Base-by-base conservation (phyloP, 768 basidiomycete genomes). In the Tylopilus intermedius region DNA sequence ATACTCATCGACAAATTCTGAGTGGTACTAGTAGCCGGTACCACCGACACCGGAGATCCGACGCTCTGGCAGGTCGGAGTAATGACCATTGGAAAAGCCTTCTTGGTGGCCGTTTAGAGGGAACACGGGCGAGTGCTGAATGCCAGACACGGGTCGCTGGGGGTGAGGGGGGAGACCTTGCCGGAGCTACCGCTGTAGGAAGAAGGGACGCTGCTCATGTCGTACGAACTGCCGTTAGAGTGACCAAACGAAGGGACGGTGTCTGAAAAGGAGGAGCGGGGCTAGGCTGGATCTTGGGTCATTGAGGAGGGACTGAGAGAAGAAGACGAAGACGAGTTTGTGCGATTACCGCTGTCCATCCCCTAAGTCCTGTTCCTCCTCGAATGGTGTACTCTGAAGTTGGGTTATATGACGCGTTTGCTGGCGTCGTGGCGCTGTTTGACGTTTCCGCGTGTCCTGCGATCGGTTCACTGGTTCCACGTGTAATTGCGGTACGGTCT, bases 161-260 rank as follows among this genome's bases (percentile, higher is more conserved):
- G 86, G 11, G 85, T 85, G 41, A 88, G 74, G 0, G 88, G 86
- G 18, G 88, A 88, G 46, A 83, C 84, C 68, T 88, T 89, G 56
- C 86, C 86, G 53, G 81, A 83, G 72, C 76, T 78, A 40, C 66
- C 58, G 11, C 65, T 69, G 71, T 83, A 81, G 14, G 82, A 84
- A 3, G 83, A 83, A 22, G 82, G 74, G 21, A 84, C 71, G 57
- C 79, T 79, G 66, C 73, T 72, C 66, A 84, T 77, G 65, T 85
- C 84, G 69, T 86, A 88, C 10, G 82, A 75, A 65, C 75, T 74
- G 50, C 73, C 64, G 58, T 73, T 79, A 9, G 79, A 72, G 41
- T 74, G 70, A 32, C 74, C 74, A 69, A 85, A 86, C 11, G 82
- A 70, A 15, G 80, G 76, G 0, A 84, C 73, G 8, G 80, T 70